phyloP scores from a whole-genome alignment of 2,329 filamentous ascomycete species.

The Exophiala sp. region DNA sequence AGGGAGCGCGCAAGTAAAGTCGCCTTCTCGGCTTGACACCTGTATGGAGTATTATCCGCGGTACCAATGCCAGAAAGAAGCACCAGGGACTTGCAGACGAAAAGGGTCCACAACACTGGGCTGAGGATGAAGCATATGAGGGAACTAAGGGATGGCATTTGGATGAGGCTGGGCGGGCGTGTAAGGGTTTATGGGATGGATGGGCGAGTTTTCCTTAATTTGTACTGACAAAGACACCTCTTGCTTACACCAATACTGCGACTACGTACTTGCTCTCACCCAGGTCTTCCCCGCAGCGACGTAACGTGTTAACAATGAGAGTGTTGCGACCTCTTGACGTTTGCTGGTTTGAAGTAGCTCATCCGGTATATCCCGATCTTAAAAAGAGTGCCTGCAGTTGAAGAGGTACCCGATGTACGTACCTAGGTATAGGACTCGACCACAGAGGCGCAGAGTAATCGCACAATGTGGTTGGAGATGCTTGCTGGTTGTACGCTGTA shows the following conservation, averaged over 20 bases:
- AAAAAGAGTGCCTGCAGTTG: too few species aligned
- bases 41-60: background rate
- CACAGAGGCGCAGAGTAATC: too few species aligned
- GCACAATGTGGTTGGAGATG: too few species aligned
- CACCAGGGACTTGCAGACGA: background rate
- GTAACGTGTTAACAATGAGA: background rate
- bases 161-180: constrained; percentile 13
- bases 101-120: background rate
- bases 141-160: constrained; percentile 8
- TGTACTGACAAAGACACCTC: background rate
- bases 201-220: background rate
- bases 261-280: background rate
- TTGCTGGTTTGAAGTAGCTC: too few species aligned
- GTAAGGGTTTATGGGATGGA: background rate
- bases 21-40: background rate
- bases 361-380: too few species aligned
- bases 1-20: constrained; percentile 19
- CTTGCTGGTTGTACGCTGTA: too few species aligned
- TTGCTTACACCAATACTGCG: background rate
- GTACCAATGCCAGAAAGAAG: background rate
- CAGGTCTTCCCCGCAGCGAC: background rate
- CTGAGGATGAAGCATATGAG: constrained; percentile 10
- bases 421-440: too few species aligned
- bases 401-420: too few species aligned
- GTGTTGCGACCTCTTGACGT: too few species aligned